phyloP scores from a whole-genome alignment of 2,329 filamentous ascomycete genomes.

The Penicillium sp. region DNA sequence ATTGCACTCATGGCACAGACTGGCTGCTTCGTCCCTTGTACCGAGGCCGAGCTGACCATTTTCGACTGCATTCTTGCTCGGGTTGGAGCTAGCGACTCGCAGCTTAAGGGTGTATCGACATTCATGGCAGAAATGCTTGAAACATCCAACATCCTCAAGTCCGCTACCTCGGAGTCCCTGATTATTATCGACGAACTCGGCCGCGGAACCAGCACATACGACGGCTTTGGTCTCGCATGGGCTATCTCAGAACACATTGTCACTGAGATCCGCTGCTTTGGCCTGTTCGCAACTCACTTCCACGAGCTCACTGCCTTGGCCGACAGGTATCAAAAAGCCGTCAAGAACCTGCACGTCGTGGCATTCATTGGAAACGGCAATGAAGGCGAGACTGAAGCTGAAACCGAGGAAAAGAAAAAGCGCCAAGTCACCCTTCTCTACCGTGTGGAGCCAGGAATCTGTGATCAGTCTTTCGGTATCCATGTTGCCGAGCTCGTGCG shows the following conservation, averaged over 20 bases:
- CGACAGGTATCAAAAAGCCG: slow-evolving; percentile 75
- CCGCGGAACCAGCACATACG: slow-evolving; percentile 94
- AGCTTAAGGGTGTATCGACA: slow-evolving; percentile 95
- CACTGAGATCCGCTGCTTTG: slow-evolving; percentile 89
- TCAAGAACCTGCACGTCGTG: slow-evolving; percentile 91
- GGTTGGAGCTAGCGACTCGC: slow-evolving; percentile 92
- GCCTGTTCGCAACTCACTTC: slow-evolving; percentile 96
- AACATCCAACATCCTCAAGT: slow-evolving; percentile 97
- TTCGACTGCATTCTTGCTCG: slow-evolving; percentile 96
- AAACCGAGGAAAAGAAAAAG: slow-evolving; percentile 55
- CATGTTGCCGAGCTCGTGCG: slow-evolving; percentile 95
- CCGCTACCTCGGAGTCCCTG: slow-evolving; percentile 87
- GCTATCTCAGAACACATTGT: slow-evolving; percentile 98
- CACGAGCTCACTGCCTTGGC: slow-evolving; percentile 92
- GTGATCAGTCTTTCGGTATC: slow-evolving; percentile 96
- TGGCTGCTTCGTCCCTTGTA: slow-evolving; percentile 91
- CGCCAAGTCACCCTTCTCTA: slow-evolving; percentile 90
- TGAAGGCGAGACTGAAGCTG: slow-evolving; percentile 43
- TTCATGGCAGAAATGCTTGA: slow-evolving; percentile 99
- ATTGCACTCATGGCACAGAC: slow-evolving; percentile 97
- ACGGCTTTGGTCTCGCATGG: slow-evolving; percentile 98
- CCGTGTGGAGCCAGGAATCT: slow-evolving; percentile 92
- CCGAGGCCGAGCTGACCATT: slow-evolving; percentile 85
- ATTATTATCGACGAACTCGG: slow-evolving; percentile 99
- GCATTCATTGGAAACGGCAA: slow-evolving; percentile 71